These are phyloP conservation scores for Globisporangium orthogonon DNA, from an alignment of 352 stramenopile species.

Conservation along the genomic window DNA sequence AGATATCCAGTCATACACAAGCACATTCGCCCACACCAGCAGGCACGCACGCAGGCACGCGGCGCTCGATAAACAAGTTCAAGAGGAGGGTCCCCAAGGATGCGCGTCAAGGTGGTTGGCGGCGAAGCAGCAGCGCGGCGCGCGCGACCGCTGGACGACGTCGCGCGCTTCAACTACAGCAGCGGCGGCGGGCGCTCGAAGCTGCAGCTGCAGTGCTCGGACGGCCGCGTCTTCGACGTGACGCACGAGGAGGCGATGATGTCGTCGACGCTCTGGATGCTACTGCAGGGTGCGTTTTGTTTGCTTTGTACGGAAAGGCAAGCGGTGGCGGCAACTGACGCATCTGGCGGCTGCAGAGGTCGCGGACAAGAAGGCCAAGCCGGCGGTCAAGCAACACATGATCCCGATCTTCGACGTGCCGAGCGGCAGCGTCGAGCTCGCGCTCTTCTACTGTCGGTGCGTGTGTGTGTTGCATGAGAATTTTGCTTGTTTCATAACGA, in stretches of 20 bases:
- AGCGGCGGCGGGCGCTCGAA: slow-evolving; percentile 29
- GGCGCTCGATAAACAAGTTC: not conserved
- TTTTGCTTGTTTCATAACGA: not conserved
- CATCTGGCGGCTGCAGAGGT: slow-evolving; percentile 24
- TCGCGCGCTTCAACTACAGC: slow-evolving; percentile 9
- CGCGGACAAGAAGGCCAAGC: slow-evolving; percentile 40
- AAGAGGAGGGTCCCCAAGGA: not conserved
- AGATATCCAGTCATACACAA: not conserved
- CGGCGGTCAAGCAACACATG: slow-evolving; percentile 51
- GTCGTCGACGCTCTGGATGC: slow-evolving; percentile 79
- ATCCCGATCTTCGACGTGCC: slow-evolving; percentile 74
- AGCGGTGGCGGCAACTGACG: too few relatives aligned
- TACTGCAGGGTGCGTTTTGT: slow-evolving; percentile 43
- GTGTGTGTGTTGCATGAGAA: slow-evolving; percentile 1
- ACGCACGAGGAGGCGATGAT: slow-evolving; percentile 84
- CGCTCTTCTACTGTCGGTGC: slow-evolving; percentile 69
- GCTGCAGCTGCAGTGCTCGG: slow-evolving; percentile 70
- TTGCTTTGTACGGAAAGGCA: too few relatives aligned
- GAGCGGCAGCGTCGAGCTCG: slow-evolving; percentile 60
- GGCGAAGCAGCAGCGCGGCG: slow-evolving; percentile 4
- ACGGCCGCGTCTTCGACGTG: slow-evolving; percentile 63
- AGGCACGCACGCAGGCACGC: not conserved
- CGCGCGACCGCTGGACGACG: not conserved
- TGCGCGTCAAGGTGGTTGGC: slow-evolving; percentile 9
- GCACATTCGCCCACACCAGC: not conserved